Base-by-base conservation (phyloP, 768 basidiomycete species). In the Pisolithus orientalis region DNA sequence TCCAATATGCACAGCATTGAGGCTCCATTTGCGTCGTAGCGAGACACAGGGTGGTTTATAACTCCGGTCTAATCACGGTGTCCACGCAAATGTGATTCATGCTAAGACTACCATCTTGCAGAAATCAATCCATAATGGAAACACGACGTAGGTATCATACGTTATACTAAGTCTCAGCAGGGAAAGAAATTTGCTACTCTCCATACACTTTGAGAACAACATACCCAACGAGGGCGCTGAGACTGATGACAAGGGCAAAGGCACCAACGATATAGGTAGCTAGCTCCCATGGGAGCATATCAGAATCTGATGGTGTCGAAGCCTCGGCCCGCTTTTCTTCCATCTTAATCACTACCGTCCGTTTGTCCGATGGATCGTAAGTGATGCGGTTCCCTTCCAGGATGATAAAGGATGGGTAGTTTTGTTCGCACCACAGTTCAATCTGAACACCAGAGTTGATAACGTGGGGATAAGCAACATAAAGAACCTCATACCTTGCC, bases 351-450 rank as follows among this genome's bases (percentile, higher is more conserved):
- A 87, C 73, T 4, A 66, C 66, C 2, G 82, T 74, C 16, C 88
- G 82, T 13, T 80, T 74, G 64, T 90, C 87, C 25, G 60, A 43
- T 2, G 73, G 62, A 63, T 85, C 70, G 56, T 80, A 73, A 2
- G 67, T 58, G 31, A 69, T 57, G 1, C 65, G 60, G 4, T 55
- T 46, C 27, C 57, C 45, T 9, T 57, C 58, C 25, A 64, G 52
- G 1, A 58, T 17, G 42, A 99, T 80, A 74, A 95, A 96, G 3
- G 93, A 90, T 2, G 95, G 95, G 72, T 90, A 99, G 68, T 94
- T 78, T 59, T 85, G 87, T 69, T 97, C 95, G 52, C 75, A 83
- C 95, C 95, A 98, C 70, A 85, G 82, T 61, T 97, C 94, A 66
- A 98, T 90, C 91, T 85, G 61, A 21, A 47, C 56, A 25, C 58